Conservation (phyloP, 306 rosid genomes). For the Lathyrus aphaca region DNA sequence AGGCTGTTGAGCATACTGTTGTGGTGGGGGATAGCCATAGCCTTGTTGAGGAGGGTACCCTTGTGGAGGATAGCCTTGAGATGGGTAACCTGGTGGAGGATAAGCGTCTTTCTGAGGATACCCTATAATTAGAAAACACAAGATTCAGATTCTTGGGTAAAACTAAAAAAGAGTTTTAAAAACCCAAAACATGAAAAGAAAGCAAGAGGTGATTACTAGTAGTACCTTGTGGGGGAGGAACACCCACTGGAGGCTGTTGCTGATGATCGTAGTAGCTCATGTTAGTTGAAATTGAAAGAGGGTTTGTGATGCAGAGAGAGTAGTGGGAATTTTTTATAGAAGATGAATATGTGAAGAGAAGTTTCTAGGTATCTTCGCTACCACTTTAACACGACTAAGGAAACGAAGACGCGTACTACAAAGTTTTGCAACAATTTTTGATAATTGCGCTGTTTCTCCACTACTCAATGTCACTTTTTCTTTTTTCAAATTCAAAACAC, state of each 20-base stretch:
- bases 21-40: conserved; percentile 47
- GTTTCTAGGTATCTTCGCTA: conserved; percentile 17
- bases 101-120: conserved; percentile 57
- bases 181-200: not conserved
- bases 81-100: conserved; percentile 59
- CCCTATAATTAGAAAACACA: conserved; percentile 30
- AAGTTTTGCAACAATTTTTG: not conserved
- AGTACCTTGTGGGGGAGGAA: conserved; percentile 68
- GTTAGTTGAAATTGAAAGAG: not conserved
- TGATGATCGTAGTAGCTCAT: conserved; percentile 59
- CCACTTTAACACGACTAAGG: conserved; percentile 29
- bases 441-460: conserved; percentile 12
- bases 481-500: not conserved
- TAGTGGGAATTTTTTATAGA: not conserved
- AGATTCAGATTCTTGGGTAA: not conserved
- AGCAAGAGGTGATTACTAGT: not conserved
- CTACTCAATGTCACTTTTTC: not conserved
- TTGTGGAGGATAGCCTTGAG: conserved; percentile 42
- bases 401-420: conserved; percentile 32
- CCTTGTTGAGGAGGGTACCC: conserved; percentile 41
- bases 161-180: not conserved
- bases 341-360: conserved; percentile 1
- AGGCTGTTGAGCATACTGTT: conserved; percentile 48
- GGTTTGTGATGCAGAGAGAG: not conserved
- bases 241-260: conserved; percentile 60